A percentile compares a stretch with the other conserved stretches of the same genome.
Evolutionary conservation across 169 alveolate species (phyloP).

Genomic region (Theileria annulata): DNA sequence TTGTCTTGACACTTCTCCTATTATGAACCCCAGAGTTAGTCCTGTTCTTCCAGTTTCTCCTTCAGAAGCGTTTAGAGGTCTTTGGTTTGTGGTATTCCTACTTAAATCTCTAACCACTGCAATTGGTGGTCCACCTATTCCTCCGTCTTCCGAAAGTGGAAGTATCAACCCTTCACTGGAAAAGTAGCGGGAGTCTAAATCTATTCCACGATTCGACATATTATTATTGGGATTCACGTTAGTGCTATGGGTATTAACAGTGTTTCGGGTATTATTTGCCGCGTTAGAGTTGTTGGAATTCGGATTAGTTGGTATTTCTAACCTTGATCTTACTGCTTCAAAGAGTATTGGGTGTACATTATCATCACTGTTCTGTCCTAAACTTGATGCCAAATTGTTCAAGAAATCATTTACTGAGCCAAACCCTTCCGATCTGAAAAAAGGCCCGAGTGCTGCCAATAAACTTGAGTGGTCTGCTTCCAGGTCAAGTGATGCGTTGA

Average conservation of each 20-base stretch:
- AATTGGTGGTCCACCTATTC: not conserved
- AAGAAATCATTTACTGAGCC: not conserved
- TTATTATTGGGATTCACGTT: not conserved
- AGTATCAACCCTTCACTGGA: not conserved
- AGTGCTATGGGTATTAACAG: not conserved
- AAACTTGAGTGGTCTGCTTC: slow-evolving; percentile 23
- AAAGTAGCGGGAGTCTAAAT: not conserved
- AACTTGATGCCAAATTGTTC: not conserved
- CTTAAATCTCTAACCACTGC: not conserved
- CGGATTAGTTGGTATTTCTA: not conserved
- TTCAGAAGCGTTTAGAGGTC: not conserved
- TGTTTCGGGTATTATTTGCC: not conserved
- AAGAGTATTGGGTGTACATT: not conserved
- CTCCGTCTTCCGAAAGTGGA: not conserved
- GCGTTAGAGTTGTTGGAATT: not conserved
- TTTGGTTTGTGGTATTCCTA: not conserved
- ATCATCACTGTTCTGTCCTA: not conserved
- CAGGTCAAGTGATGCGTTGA: slow-evolving; percentile 24
- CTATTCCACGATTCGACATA: too few relatives aligned
- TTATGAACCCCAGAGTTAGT: slow-evolving; percentile 40
- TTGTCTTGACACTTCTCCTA: slow-evolving; percentile 39
- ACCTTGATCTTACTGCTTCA: not conserved
- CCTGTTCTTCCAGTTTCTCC: slow-evolving; percentile 11
- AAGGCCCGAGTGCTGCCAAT: slow-evolving; percentile 28
- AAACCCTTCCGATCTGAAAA: slow-evolving; percentile 4